Conservation (phyloP, 148 eudicot species). For the Chenopodium suecicum region DNA sequence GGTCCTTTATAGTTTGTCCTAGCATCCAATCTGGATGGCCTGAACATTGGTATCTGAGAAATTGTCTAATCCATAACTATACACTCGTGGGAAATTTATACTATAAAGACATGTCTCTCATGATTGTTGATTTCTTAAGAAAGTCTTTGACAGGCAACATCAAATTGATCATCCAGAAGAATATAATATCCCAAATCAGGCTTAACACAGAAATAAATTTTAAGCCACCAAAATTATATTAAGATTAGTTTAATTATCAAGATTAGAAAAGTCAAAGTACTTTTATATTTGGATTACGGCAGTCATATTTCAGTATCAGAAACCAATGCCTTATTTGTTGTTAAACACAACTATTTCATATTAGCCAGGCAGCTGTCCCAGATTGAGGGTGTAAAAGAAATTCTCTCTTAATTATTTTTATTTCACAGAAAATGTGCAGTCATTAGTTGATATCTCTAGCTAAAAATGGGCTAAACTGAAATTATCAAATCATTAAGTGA, state of each 20-base stretch:
- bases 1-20: background rate
- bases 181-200: background rate
- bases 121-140: too few species aligned
- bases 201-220: too few species aligned
- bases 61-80: background rate
- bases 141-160: too few species aligned
- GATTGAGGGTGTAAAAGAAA: background rate
- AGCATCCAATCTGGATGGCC: background rate
- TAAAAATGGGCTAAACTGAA: background rate
- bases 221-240: too few species aligned
- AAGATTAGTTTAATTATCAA: background rate
- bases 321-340: background rate
- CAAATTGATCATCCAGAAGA: too few species aligned
- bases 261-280: background rate
- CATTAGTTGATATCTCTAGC: background rate
- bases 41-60: background rate
- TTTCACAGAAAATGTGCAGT: background rate
- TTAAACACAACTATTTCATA: background rate
- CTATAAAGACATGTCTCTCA: background rate
- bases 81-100: background rate
- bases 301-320: background rate
- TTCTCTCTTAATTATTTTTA: background rate
- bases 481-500: background rate
- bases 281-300: background rate
- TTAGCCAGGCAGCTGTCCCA: background rate